Conservation (phyloP, 768 basidiomycete species). For the Kwoniella mangroviensis region DNA sequence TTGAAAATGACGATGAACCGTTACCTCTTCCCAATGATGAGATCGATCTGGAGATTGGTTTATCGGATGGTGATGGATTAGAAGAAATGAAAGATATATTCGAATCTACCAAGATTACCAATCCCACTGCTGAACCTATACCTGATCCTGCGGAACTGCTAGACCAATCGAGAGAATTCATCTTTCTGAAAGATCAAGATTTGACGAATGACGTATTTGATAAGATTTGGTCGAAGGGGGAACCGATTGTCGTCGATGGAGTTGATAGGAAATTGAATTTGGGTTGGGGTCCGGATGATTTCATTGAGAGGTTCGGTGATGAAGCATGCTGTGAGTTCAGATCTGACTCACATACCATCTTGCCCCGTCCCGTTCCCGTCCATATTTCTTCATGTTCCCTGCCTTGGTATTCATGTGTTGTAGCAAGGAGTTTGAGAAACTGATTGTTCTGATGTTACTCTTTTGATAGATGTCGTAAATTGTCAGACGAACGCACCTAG, state of each 20-base stretch:
- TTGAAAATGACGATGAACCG: neutral
- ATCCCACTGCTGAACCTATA: slow-evolving; percentile 22
- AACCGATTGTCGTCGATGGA: slow-evolving; percentile 77
- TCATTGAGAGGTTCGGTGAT: slow-evolving; percentile 63
- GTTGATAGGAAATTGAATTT: slow-evolving; percentile 68
- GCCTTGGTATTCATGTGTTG: no score
- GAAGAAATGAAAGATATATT: neutral
- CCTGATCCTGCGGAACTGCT: slow-evolving; percentile 56
- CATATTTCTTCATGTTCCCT: no score
- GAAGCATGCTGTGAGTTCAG: slow-evolving; percentile 45
- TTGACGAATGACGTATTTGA: slow-evolving; percentile 70
- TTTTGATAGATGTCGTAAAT: slow-evolving; percentile 69
- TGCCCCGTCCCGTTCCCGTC: no score
- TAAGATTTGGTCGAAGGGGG: slow-evolving; percentile 71
- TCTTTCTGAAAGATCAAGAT: slow-evolving; percentile 61
- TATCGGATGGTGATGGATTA: neutral
- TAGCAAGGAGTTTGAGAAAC: no score
- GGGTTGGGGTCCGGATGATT: slow-evolving; percentile 82
- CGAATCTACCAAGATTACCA: slow-evolving; percentile 33
- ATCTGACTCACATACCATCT: no score
- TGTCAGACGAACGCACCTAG: slow-evolving; percentile 75
- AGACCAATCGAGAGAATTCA: slow-evolving; percentile 61
- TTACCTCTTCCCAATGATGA: slow-evolving; percentile 2
- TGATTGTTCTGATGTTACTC: slow-evolving; percentile 57
- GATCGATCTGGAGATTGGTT: neutral